These are phyloP conservation scores for Berkeleyomyces basicola DNA, from an alignment of 2,329 filamentous ascomycete genomes.

Conservation along the genomic window DNA sequence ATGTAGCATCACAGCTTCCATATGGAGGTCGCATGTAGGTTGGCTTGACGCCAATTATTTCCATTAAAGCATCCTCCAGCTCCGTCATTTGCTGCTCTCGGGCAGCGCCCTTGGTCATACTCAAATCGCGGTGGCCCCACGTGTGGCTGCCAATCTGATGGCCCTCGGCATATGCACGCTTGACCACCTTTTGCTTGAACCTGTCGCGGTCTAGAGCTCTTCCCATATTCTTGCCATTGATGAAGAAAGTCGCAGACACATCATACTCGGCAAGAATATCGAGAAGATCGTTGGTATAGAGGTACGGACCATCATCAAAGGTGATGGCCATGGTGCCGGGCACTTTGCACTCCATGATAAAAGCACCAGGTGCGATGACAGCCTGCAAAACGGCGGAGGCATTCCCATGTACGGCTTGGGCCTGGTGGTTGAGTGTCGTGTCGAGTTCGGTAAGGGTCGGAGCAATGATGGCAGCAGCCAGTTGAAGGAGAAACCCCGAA, in stretches of 20 bases:
- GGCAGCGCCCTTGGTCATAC: conserved; percentile 20
- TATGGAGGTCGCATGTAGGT: conserved; percentile 30
- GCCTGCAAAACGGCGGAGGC: neutral
- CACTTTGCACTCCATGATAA: conserved; percentile 18
- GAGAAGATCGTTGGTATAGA: conserved; percentile 27
- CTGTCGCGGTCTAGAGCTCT: conserved; percentile 14
- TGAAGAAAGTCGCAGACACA: conserved; percentile 25
- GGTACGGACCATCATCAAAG: conserved; percentile 31
- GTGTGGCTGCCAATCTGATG: conserved; percentile 44
- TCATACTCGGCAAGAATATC: conserved; percentile 21
- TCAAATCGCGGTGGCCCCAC: conserved; percentile 30
- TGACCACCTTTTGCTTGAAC: conserved; percentile 17
- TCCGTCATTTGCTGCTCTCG: conserved; percentile 26
- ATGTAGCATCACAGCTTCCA: conserved; percentile 25
- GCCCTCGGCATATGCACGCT: conserved; percentile 33
- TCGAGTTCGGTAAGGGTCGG: neutral
- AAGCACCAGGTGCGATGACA: conserved; percentile 6
- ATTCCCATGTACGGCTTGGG: neutral
- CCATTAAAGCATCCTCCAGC: conserved; percentile 29
- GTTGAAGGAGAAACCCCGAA: neutral
- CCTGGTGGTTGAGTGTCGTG: neutral
- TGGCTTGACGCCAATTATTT: conserved; percentile 26
- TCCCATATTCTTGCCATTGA: conserved; percentile 23
- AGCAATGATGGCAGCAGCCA: neutral
- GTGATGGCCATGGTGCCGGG: conserved; percentile 28